phyloP scores from a whole-genome alignment of 108 stramenopile genomes.

The Cyclostephanos tholiformis region DNA sequence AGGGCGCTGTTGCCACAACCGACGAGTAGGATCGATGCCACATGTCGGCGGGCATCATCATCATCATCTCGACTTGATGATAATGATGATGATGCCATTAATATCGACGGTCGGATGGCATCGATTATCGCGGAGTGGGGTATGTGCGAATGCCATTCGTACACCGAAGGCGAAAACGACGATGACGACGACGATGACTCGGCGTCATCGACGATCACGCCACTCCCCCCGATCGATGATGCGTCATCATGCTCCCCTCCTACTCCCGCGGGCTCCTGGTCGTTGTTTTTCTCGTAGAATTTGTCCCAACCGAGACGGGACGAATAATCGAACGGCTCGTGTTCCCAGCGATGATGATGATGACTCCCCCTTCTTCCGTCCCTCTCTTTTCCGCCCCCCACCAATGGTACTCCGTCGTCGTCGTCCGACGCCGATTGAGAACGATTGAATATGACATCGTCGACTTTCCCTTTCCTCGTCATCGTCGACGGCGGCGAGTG shows the following conservation, averaged over 20 bases:
- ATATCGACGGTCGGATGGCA: conserved; percentile 38
- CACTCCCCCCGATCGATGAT: background rate
- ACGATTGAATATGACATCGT: no score
- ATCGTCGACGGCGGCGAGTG: background rate
- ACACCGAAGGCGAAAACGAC: conserved; percentile 17
- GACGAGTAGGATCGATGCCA: conserved; percentile 52
- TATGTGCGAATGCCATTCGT: conserved; percentile 80
- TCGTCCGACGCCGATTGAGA: no score
- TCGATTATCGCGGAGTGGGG: conserved; percentile 53
- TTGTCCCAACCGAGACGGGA: conserved; percentile 65
- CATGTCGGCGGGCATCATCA: conserved; percentile 6
- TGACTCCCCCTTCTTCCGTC: background rate
- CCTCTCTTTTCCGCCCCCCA: no score
- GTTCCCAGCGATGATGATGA: conserved; percentile 18
- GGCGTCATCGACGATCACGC: conserved; percentile 4
- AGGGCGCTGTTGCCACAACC: conserved; percentile 72
- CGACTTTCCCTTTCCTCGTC: no score
- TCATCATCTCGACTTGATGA: background rate
- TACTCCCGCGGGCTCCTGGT: background rate
- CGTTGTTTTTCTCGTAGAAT: conserved; percentile 51
- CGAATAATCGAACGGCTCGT: conserved; percentile 65
- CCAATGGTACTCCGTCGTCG: no score
- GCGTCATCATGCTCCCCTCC: background rate
- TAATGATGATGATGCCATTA: conserved; percentile 8
- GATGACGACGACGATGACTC: background rate